Evolutionary conservation across 208 protist species (phyloP), one percentile per base, ranked within the genome.

Genomic region (Vickermania spadyakhi): DNA sequence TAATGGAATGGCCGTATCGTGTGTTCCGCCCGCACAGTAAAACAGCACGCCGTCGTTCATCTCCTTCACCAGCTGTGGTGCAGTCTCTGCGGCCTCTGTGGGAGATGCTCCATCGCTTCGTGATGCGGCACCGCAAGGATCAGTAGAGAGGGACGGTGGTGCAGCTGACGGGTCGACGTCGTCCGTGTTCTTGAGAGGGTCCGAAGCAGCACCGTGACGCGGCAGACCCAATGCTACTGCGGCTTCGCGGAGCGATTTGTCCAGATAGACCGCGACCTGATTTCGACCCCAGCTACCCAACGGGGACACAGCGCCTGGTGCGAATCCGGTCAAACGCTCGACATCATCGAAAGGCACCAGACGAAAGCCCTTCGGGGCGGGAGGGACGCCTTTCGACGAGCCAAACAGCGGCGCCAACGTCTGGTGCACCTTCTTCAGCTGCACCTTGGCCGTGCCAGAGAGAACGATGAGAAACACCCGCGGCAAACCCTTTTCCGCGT

Each of bases 291-390:
- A n/a, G 7, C 81, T 66, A 22, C 67, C 82, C 53, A 89, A 86
- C 1, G 82, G 82, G 51, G 76, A 81, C 5, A 89, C 82, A 3
- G 68, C 79, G 11, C 82, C 82, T 2, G 74, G 60, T 5, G 78
- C 66, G 45, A 70, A 84, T 11, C 82, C 82, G 5, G 75, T 68
- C 14, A 68, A 54, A 3, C 56, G 29, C 59, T 86, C 71, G 31
- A 89, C 73, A 50, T 81, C 68, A 23, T 83, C 79, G 1, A 62
- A 58, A 56, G 68, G 75, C 56, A 84, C 71, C 79, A 89, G 77
- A 72, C 55, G 70, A 53, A 23, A 62, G 52, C 5, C 52, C 52
- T 52, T 83, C 86, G 56, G 80, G 72, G 3, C 56, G 52, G 29
- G 76, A 79, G 66, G 69, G 83, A 53, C 77, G 76, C 54, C 68